Percentiles rank a stretch among this genome's conserved stretches.
These are phyloP conservation scores for Plantago lanceolata DNA, from an alignment of 305 asterid species.

Conservation along the genomic window DNA sequence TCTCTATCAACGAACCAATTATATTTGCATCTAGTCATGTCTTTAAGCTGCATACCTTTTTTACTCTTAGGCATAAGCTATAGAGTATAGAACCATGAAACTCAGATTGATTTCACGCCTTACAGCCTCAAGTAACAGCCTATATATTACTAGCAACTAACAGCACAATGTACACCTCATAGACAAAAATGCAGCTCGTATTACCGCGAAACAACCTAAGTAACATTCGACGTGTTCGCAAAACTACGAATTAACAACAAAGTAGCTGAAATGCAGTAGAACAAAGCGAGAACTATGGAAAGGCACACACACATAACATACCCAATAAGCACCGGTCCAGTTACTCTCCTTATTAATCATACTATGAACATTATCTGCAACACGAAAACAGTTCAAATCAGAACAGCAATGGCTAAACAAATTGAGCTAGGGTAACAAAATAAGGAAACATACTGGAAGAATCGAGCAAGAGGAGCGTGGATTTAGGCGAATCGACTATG, in stretches of 20 bases:
- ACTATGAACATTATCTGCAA: conserved; percentile 73
- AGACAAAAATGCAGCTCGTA: not conserved
- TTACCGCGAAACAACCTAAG: too few relatives aligned
- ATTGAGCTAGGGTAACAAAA: not conserved
- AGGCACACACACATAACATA: conserved; percentile 19
- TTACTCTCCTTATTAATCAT: conserved; percentile 47
- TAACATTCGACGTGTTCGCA: too few relatives aligned
- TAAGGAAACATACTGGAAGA: conserved; percentile 40
- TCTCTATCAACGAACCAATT: too few relatives aligned
- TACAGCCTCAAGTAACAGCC: too few relatives aligned
- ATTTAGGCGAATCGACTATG: conserved; percentile 53
- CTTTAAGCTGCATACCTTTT: too few relatives aligned
- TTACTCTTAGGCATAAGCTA: too few relatives aligned
- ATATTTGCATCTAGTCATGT: too few relatives aligned
- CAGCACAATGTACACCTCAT: not conserved
- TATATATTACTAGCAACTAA: too few relatives aligned
- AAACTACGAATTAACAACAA: not conserved
- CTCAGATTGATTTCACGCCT: too few relatives aligned
- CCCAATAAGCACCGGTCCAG: conserved; percentile 80
- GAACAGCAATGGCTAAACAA: not conserved
- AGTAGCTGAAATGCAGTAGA: not conserved
- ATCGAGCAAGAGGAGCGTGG: conserved; percentile 67
- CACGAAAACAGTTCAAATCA: not conserved
- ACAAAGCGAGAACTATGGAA: not conserved
- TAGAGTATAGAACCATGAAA: too few relatives aligned